Percentiles rank a stretch among this genome's conserved stretches.
These are phyloP conservation scores for Penicillium taxi DNA, from an alignment of 495 filamentous ascomycete species.

Conservation along the genomic window DNA sequence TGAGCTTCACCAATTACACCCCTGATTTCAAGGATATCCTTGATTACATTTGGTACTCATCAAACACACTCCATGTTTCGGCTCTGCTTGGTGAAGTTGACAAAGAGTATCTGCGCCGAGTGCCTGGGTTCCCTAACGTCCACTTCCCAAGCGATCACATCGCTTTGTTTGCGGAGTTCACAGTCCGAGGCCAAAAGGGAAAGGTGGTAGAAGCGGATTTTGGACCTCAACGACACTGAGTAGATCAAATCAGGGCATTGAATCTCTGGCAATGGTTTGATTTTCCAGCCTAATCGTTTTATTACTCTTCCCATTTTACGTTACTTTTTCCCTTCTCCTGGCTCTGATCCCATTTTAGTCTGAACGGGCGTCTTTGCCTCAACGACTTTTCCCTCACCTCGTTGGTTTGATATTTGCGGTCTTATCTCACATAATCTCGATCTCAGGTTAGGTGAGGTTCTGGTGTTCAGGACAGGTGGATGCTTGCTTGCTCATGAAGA, in stretches of 20 bases:
- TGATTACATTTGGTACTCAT: slow-evolving; percentile 96
- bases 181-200: slow-evolving; percentile 83
- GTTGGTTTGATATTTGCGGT: no score
- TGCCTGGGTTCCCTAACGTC: slow-evolving; percentile 93
- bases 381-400: no score
- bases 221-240: slow-evolving; percentile 49
- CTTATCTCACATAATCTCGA: no score
- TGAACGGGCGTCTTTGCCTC: no score
- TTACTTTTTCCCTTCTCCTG: no score
- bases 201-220: slow-evolving; percentile 61
- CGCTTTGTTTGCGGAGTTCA: slow-evolving; percentile 84
- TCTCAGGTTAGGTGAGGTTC: no score
- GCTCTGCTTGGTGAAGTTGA: slow-evolving; percentile 87
- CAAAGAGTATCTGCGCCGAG: slow-evolving; percentile 75
- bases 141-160: slow-evolving; percentile 98
- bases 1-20: slow-evolving; percentile 94
- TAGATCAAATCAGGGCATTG: slow-evolving; percentile 31
- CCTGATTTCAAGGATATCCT: slow-evolving; percentile 83
- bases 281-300: no score
- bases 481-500: no score
- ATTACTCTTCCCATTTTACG: no score
- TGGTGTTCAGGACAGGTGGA: no score
- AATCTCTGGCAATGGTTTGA: slow-evolving; percentile 34
- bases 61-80: slow-evolving; percentile 80
- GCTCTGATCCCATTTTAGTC: no score